Evolutionary conservation across 2,329 filamentous ascomycete genomes (phyloP).

Genomic region (Phyllosticta citriasiana): DNA sequence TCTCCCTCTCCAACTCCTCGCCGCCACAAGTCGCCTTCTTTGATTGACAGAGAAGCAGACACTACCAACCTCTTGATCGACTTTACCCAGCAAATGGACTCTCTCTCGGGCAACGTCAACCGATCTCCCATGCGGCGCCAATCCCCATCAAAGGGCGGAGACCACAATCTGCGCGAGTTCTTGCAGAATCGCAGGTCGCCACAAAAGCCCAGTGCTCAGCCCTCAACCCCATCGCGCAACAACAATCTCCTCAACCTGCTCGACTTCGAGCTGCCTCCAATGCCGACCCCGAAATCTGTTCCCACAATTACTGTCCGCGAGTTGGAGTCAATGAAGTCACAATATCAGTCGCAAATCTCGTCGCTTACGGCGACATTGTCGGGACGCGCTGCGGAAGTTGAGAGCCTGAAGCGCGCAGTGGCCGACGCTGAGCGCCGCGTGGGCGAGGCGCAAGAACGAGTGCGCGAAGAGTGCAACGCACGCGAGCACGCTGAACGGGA

Average conservation of each 20-base stretch:
- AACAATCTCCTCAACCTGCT: slow-evolving; percentile 57
- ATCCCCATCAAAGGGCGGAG: slow-evolving; percentile 43
- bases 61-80: slow-evolving; percentile 76
- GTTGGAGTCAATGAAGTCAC: slow-evolving; percentile 83
- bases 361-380: slow-evolving; percentile 85
- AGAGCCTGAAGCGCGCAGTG: slow-evolving; percentile 76
- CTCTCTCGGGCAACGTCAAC: slow-evolving; percentile 34
- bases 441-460: slow-evolving; percentile 71
- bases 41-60: slow-evolving; percentile 33
- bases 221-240: slow-evolving; percentile 42
- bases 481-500: slow-evolving; percentile 66
- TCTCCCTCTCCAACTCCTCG: slow-evolving; percentile 46
- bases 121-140: slow-evolving; percentile 28
- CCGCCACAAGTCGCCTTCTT: slow-evolving; percentile 33
- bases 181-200: slow-evolving; percentile 34
- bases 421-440: slow-evolving; percentile 86
- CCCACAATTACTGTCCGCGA: slow-evolving; percentile 87
- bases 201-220: slow-evolving; percentile 22
- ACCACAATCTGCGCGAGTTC: slow-evolving; percentile 39
- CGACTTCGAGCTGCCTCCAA: slow-evolving; percentile 88
- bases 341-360: slow-evolving; percentile 84
- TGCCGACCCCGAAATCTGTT: slow-evolving; percentile 83
- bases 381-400: slow-evolving; percentile 86
- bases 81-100: slow-evolving; percentile 70
- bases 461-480: slow-evolving; percentile 64